phyloP scores from a whole-genome alignment of 208 protist species.

The Leishmania gerbilli region DNA sequence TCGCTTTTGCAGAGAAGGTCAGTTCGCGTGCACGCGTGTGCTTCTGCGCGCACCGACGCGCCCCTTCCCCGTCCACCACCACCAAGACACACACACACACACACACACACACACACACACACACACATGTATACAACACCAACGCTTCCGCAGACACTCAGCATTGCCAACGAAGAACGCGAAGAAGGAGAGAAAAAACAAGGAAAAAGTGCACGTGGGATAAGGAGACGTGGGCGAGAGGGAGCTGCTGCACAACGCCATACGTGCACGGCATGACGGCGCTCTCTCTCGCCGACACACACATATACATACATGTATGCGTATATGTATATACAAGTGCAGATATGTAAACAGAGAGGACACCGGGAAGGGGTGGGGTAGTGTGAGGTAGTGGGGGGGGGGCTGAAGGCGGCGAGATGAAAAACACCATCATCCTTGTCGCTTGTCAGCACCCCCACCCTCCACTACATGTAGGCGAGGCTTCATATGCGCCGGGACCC shows the following conservation, averaged over 20 bases:
- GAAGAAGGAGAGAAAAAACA: too few species aligned
- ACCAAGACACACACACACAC: too few species aligned
- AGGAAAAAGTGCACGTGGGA: too few species aligned
- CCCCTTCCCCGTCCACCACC: too few species aligned
- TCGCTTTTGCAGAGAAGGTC: not conserved
- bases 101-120: too few species aligned
- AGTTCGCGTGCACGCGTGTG: not conserved
- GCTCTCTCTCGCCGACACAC: not conserved
- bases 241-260: too few species aligned
- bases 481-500: not conserved
- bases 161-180: too few species aligned
- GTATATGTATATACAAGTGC: not conserved
- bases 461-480: not conserved
- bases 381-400: not conserved
- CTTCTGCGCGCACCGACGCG: too few species aligned
- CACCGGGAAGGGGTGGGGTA: not conserved
- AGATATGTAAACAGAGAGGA: not conserved
- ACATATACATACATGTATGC: not conserved
- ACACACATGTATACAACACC: too few species aligned
- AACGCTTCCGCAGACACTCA: too few species aligned
- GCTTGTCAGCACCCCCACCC: slow-evolving; percentile 12
- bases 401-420: not conserved
- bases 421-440: not conserved
- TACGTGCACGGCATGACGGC: not conserved
- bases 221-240: too few species aligned